Base-by-base conservation (phyloP, 2,329 filamentous ascomycete genomes). In the Fusarium veterinarium region DNA sequence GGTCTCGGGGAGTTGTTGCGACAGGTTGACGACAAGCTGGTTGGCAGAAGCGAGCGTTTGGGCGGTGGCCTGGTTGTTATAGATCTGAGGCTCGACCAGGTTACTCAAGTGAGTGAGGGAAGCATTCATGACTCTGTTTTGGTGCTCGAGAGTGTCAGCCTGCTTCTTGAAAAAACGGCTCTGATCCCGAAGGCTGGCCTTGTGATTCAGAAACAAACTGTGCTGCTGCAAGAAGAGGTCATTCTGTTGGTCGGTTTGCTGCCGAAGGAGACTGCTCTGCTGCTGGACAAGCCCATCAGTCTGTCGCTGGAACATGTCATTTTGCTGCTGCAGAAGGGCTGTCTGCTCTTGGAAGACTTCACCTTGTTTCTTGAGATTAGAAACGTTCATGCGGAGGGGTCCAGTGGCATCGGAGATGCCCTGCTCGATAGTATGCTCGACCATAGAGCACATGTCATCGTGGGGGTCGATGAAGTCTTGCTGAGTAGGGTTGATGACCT, bases 361-460 rank as follows among this genome's bases (percentile, higher is more conserved):
- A 25, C 74, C 76, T 52, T 81, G 79, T n/a, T 77, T 64, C 5
- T 74, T 61, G 41, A 77, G 57, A 6, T 52, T 58, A 12, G 67
- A 59, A 40, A 78, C 57, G 13, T 80, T 79, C 25, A 80, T 51
- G 6, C 79, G 74, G 14, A 82, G 60, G 6, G 80, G 80, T 0
- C 70, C 71, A 11, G 79, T 74, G 1, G 81, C 81, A 38, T 80
- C 79, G 0, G 78, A 72, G 33, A 82, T 76, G 14, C 78, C 76
- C n/a, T 79, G 74, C 33, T 82, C 81, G 1, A 80, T 79, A 7
- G 71, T 72, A 14, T 79, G 69, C 42, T 81, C 80, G 19, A 81
- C 67, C 30, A 81, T 75, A 5, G 76, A 73, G 37, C 71, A 75
- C 17, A 82, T 77, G 8, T 73, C 69, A 37, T 81, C 77, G 3